Conservation (phyloP, 225 moss, liverwort and hornwort species). For the Climacium dendroides region DNA sequence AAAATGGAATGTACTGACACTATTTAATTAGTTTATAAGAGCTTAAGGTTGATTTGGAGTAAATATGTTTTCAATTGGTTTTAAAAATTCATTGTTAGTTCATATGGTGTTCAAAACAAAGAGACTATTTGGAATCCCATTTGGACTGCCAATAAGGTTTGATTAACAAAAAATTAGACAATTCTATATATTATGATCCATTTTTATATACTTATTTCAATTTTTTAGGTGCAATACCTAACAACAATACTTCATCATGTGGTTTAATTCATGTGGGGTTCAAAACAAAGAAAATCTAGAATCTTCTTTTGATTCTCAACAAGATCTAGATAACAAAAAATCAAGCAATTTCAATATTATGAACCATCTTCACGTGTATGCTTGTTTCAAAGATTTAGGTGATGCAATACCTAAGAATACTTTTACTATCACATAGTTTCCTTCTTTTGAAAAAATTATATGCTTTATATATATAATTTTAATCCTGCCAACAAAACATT, state of each 20-base stretch:
- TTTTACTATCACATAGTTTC: too few species aligned
- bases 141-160: not conserved
- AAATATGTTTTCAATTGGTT: rapidly evolving
- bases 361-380: not conserved
- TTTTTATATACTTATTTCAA: not conserved
- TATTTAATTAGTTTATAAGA: not conserved
- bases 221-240: not conserved
- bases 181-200: not conserved
- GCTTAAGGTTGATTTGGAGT: too few species aligned
- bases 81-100: not conserved
- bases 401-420: not conserved
- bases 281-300: too few species aligned
- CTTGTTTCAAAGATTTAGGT: not conserved
- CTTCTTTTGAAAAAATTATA: not conserved
- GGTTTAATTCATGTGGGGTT: too few species aligned
- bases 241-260: too few species aligned
- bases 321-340: not conserved
- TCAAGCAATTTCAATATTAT: not conserved
- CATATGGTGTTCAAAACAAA: not conserved
- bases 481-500: not conserved
- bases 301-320: not conserved
- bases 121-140: rapidly evolving
- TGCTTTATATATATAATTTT: not conserved
- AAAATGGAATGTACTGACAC: not conserved
- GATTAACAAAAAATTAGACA: not conserved